A percentile compares a stretch with the other conserved stretches of the same genome.
phyloP scores from a whole-genome alignment of 371 early-diverging fungal species.

The Syncephalastrum monosporum region DNA sequence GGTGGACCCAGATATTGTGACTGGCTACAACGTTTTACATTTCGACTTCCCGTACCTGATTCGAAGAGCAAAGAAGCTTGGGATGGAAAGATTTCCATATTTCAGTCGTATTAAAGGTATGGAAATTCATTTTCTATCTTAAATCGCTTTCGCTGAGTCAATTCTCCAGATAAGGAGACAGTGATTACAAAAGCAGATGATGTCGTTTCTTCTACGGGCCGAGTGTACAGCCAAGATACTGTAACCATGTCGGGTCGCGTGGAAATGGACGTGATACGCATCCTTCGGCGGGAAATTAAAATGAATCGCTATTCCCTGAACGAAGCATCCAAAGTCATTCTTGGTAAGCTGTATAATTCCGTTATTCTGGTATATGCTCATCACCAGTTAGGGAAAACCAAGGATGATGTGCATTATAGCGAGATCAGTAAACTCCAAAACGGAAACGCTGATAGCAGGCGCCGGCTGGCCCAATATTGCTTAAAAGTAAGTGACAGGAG shows the following conservation, averaged over 20 bases:
- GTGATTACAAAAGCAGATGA: too few species aligned
- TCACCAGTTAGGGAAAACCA: conserved; percentile 79
- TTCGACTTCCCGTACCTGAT: conserved; percentile 99
- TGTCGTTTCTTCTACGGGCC: too few species aligned
- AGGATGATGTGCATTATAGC: conserved; percentile 99
- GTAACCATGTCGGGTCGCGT: too few species aligned
- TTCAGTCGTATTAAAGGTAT: conserved; percentile 81
- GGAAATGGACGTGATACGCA: too few species aligned
- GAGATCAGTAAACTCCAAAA: conserved; percentile 97
- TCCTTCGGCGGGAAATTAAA: too few species aligned
- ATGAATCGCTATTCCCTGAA: too few species aligned
- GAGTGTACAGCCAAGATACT: too few species aligned
- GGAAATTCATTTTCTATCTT: neutral
- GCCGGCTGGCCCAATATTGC: conserved; percentile 98
- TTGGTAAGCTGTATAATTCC: too few species aligned
- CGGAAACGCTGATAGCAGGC: conserved; percentile 93
- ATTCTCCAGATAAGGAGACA: too few species aligned
- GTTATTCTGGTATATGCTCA: too few species aligned
- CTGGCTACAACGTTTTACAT: conserved; percentile 98
- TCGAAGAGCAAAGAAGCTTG: conserved; percentile 88
- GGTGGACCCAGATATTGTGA: conserved; percentile 96
- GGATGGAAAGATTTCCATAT: conserved; percentile 75
- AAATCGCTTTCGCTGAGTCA: too few species aligned
- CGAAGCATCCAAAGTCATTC: too few species aligned
- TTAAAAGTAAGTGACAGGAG: conserved; percentile 62